Conservation (phyloP, 768 basidiomycete species). For the Naganishia friedmannii region DNA sequence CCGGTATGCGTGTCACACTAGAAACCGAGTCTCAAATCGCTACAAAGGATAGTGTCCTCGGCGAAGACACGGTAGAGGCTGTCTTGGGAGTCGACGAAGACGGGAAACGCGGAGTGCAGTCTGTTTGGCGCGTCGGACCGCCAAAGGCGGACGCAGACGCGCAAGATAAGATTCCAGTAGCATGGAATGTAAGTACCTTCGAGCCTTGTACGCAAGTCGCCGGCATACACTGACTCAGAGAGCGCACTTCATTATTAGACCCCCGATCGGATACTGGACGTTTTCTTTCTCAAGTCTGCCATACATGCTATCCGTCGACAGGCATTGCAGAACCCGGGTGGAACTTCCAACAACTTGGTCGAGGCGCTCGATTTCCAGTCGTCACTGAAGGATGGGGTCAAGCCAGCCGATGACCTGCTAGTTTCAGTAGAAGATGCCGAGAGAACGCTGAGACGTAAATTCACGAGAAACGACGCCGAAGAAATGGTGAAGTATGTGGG, state of each 20-base stretch:
- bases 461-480: conserved; percentile 59
- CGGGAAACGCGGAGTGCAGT: conserved; percentile 30
- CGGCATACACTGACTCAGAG: not conserved
- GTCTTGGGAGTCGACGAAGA: conserved; percentile 48
- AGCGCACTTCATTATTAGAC: conserved; percentile 53
- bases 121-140: conserved; percentile 52
- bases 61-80: conserved; percentile 39
- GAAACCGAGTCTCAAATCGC: conserved; percentile 53
- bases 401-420: conserved; percentile 60
- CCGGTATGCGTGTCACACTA: conserved; percentile 68
- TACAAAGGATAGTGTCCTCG: conserved; percentile 22
- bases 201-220: not conserved
- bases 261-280: conserved; percentile 84
- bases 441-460: conserved; percentile 52
- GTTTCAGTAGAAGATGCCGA: conserved; percentile 68
- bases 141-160: conserved; percentile 62
- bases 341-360: not conserved
- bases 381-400: conserved; percentile 58
- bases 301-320: conserved; percentile 38
- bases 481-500: conserved; percentile 56
- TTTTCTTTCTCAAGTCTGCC: conserved; percentile 63
- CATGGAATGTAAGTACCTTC: conserved; percentile 60
- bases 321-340: conserved; percentile 36
- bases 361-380: not conserved
- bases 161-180: conserved; percentile 66